phyloP scores from a whole-genome alignment of 148 eudicot genomes.

The Rhododendron ferrugineum region DNA sequence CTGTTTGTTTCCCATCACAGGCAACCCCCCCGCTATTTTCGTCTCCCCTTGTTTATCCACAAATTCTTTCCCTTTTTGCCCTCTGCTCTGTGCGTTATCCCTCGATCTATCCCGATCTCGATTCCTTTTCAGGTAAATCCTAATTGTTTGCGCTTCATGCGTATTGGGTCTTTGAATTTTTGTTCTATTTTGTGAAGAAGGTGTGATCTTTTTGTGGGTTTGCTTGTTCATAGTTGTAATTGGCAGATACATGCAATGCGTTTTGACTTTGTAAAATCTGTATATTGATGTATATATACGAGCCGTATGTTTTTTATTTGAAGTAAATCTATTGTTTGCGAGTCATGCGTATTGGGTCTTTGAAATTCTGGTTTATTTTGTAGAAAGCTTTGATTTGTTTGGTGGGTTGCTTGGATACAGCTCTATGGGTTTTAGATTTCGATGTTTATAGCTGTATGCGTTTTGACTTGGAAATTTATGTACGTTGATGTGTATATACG shows the following conservation, averaged over 20 bases:
- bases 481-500: not conserved
- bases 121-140: constrained; percentile 9
- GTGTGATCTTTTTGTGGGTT: constrained; percentile 1
- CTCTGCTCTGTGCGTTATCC: not conserved
- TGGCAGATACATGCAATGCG: not conserved
- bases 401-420: not conserved
- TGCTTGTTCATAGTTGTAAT: not conserved
- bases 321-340: not conserved
- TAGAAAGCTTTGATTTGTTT: not conserved
- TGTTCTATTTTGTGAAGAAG: not conserved
- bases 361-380: not conserved
- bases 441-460: not conserved
- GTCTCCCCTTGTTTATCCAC: not conserved
- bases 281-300: not conserved
- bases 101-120: constrained; percentile 13
- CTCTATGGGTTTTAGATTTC: not conserved
- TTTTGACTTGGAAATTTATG: not conserved
- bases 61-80: not conserved
- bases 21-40: not conserved
- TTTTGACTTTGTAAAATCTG: not conserved
- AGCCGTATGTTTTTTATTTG: not conserved
- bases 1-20: not conserved
- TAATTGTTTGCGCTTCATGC: not conserved
- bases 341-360: not conserved
- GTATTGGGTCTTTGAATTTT: not conserved